These are phyloP conservation scores for Gryganskiella cystojenkinii DNA, from an alignment of 192 early-diverging fungal species.

Conservation along the genomic window DNA sequence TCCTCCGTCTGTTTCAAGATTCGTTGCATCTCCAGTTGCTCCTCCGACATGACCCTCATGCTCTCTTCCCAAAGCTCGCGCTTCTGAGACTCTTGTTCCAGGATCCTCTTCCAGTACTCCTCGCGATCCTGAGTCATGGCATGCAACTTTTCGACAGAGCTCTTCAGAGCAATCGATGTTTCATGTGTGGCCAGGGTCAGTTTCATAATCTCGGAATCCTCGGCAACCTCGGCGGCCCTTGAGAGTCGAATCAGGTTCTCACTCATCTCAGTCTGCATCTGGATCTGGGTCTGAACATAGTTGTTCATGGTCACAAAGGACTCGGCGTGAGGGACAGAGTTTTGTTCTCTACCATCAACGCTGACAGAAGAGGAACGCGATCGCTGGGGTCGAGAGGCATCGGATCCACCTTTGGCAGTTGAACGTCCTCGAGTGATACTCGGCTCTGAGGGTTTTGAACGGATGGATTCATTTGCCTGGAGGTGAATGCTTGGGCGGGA, in stretches of 20 bases:
- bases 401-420: constrained; percentile 1
- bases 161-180: constrained; percentile 31
- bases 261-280: constrained; percentile 67
- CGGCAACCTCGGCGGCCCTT: constrained; percentile 29
- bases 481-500: constrained; percentile 24
- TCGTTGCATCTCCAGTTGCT: constrained; percentile 59
- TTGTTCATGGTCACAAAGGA: constrained; percentile 58
- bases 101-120: constrained; percentile 54
- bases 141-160: constrained; percentile 37
- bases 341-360: constrained; percentile 14
- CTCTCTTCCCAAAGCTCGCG: constrained; percentile 60
- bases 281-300: constrained; percentile 67
- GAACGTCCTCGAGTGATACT: constrained; percentile 20
- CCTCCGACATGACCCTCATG: constrained; percentile 51
- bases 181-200: constrained; percentile 38
- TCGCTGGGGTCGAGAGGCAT: constrained; percentile 5
- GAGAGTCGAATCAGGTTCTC: constrained; percentile 57
- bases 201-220: constrained; percentile 40
- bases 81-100: constrained; percentile 58
- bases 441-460: constrained; percentile 5
- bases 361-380: constrained; percentile 43
- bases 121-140: constrained; percentile 58
- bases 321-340: constrained; percentile 52
- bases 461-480: constrained; percentile 10
- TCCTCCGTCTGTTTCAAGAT: constrained; percentile 50